Evolutionary conservation across 345 rosid species (phyloP).

Genomic region (Passiflora organensis): DNA sequence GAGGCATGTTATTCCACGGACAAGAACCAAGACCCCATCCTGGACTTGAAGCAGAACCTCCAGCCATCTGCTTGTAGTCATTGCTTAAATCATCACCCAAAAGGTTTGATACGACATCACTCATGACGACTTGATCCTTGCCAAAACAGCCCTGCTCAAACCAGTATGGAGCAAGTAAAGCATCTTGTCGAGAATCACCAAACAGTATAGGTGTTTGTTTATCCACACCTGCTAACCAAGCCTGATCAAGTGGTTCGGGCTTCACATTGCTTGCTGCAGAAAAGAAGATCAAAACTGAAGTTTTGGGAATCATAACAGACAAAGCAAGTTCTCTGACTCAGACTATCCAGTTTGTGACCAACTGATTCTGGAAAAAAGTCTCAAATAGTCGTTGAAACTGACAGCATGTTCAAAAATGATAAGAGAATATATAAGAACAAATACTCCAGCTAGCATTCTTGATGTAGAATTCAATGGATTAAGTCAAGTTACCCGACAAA

Average conservation of each 20-base stretch:
- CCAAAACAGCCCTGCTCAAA: slow-evolving; percentile 48
- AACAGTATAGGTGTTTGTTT: slow-evolving; percentile 24
- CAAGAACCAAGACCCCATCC: slow-evolving; percentile 59
- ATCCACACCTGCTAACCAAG: slow-evolving; percentile 33
- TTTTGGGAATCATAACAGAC: no score
- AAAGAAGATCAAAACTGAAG: slow-evolving; percentile 9
- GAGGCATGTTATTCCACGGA: slow-evolving; percentile 84
- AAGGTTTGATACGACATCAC: slow-evolving; percentile 58
- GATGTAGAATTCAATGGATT: neutral
- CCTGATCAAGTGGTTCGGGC: slow-evolving; percentile 33
- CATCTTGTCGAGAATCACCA: slow-evolving; percentile 50
- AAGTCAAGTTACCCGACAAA: neutral
- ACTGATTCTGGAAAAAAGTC: no score
- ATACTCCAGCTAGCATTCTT: neutral
- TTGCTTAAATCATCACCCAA: slow-evolving; percentile 67
- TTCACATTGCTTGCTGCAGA: slow-evolving; percentile 40
- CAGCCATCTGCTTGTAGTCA: slow-evolving; percentile 55
- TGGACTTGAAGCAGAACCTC: slow-evolving; percentile 39
- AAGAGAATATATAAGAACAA: no score
- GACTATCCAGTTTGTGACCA: no score
- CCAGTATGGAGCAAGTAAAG: slow-evolving; percentile 73
- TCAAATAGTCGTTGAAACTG: no score
- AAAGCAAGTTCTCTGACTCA: no score
- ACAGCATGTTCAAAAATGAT: no score
- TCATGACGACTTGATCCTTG: slow-evolving; percentile 50